A percentile compares a stretch with the other conserved stretches of the same genome.
phyloP scores from a whole-genome alignment of 768 basidiomycete species.

The Lentinula raphanica region DNA sequence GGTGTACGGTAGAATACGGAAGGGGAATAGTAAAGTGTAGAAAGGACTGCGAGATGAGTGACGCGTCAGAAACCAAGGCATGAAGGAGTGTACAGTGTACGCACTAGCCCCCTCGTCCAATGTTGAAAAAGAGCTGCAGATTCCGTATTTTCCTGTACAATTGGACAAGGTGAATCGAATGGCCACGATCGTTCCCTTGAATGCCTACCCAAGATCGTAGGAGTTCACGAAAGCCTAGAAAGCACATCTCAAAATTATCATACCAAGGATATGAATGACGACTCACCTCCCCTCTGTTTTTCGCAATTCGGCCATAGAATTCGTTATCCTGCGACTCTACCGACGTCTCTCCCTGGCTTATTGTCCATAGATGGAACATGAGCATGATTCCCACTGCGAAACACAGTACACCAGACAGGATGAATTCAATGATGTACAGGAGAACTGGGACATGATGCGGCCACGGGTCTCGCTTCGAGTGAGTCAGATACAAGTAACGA shows the following conservation, averaged over 20 bases:
- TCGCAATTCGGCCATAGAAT: slow-evolving; percentile 67
- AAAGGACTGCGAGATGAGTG: slow-evolving; percentile 46
- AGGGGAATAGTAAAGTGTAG: slow-evolving; percentile 77
- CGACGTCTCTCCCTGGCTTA: slow-evolving; percentile 74
- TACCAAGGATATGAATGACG: background rate
- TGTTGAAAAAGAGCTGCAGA: slow-evolving; percentile 80
- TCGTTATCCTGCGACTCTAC: slow-evolving; percentile 89
- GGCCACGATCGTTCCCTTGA: background rate
- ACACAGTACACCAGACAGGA: slow-evolving; percentile 71
- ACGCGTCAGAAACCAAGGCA: background rate
- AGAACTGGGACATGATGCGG: slow-evolving; percentile 59
- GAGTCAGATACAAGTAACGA: background rate
- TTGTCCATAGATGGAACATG: slow-evolving; percentile 65
- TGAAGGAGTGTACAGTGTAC: slow-evolving; percentile 25
- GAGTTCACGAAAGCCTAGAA: slow-evolving; percentile 78
- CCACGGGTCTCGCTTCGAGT: slow-evolving; percentile 38
- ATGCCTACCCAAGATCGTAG: slow-evolving; percentile 76
- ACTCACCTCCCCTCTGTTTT: slow-evolving; percentile 62
- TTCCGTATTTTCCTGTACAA: slow-evolving; percentile 55
- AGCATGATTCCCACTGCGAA: slow-evolving; percentile 72
- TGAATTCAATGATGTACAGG: slow-evolving; percentile 67
- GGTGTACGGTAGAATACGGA: slow-evolving; percentile 74
- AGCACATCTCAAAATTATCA: background rate
- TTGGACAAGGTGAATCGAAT: background rate
- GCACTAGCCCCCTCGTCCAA: slow-evolving; percentile 77